These are phyloP conservation scores for Elongisporangium anandrum DNA, from an alignment of 352 stramenopile species.

Conservation along the genomic window DNA sequence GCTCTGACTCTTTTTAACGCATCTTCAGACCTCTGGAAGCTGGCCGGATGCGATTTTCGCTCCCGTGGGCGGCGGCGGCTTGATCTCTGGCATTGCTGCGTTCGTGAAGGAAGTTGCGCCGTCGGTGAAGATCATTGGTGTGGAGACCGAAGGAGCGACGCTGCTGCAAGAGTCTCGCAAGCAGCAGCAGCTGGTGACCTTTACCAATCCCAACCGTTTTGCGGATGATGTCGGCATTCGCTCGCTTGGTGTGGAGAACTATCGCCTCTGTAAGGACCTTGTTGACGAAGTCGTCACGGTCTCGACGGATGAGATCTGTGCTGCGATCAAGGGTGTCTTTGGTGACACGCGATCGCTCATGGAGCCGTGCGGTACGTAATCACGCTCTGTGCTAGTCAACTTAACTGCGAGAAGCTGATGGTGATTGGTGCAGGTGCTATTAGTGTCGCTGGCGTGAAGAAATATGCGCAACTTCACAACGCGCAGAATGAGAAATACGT, in stretches of 20 bases:
- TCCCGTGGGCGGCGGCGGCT: conserved; percentile 95
- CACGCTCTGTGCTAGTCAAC: conserved; percentile 1
- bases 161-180: conserved; percentile 91
- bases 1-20: neutral
- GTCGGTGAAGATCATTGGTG: conserved; percentile 94
- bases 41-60: conserved; percentile 95
- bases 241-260: conserved; percentile 93
- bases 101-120: conserved; percentile 86
- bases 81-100: conserved; percentile 94
- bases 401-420: neutral
- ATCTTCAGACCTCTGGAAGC: conserved; percentile 63
- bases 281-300: conserved; percentile 98
- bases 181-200: conserved; percentile 78
- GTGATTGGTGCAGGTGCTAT: conserved; percentile 79
- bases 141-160: conserved; percentile 94
- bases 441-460: conserved; percentile 94
- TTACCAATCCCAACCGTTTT: conserved; percentile 95
- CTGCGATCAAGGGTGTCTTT: conserved; percentile 91
- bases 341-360: conserved; percentile 94
- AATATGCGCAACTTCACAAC: conserved; percentile 77
- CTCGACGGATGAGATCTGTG: conserved; percentile 94
- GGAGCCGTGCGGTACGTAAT: conserved; percentile 74
- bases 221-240: conserved; percentile 96
- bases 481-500: conserved; percentile 85
- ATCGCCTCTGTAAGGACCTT: conserved; percentile 90